A percentile compares a stretch with the other conserved stretches of the same genome.
These are phyloP conservation scores for Cicer yamashitae DNA, from an alignment of 306 rosid species.

Conservation along the genomic window DNA sequence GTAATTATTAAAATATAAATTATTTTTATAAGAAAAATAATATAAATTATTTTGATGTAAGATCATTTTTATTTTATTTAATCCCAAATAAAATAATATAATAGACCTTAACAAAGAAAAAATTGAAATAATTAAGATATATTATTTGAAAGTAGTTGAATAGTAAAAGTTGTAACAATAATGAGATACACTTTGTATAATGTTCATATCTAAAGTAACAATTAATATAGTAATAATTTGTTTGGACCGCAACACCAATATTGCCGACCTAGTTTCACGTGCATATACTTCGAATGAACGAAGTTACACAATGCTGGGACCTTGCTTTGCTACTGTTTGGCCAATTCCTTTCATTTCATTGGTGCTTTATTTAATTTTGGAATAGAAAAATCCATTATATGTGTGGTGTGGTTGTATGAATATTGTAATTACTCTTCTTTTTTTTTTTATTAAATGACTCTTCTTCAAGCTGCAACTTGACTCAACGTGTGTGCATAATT, in stretches of 20 bases:
- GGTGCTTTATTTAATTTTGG: slow-evolving; percentile 10
- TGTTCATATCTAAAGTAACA: no score
- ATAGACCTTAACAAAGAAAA: no score
- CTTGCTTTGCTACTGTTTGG: background rate
- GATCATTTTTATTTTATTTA: no score
- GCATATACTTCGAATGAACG: background rate
- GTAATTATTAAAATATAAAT: no score
- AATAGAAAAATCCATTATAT: slow-evolving; percentile 4
- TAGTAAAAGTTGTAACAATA: no score
- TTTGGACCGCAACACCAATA: background rate
- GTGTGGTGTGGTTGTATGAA: background rate
- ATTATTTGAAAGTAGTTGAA: no score
- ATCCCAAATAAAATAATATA: no score
- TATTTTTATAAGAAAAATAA: no score
- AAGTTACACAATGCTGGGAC: background rate
- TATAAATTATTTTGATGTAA: no score
- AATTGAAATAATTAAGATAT: no score
- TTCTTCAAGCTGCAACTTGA: background rate
- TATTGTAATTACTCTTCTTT: no score
- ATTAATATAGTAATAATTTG: background rate
- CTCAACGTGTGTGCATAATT: slow-evolving; percentile 28
- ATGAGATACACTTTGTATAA: no score
- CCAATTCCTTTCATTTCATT: slow-evolving; percentile 5
- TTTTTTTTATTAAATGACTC: background rate
- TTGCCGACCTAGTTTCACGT: background rate